Evolutionary conservation across 2,329 filamentous ascomycete species (phyloP).

Genomic region (Xylariaceae sp.): DNA sequence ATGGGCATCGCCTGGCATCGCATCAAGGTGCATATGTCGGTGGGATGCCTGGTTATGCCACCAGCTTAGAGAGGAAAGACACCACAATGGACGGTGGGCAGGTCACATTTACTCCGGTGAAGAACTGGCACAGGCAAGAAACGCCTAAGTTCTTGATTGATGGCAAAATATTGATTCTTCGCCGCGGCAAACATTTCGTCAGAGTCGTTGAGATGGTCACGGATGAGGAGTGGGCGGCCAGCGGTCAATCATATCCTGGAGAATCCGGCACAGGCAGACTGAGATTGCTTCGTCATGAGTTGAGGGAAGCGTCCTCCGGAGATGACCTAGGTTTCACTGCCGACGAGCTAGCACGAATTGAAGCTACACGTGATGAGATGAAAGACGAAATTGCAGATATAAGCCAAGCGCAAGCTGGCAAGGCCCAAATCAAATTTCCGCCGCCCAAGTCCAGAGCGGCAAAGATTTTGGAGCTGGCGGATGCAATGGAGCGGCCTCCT

Average conservation of each 20-base stretch:
- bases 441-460: constrained; percentile 10
- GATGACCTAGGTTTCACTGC: constrained; percentile 1
- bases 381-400: constrained; percentile 9
- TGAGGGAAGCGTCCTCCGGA: constrained; percentile 9
- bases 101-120: constrained; percentile 59
- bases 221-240: constrained; percentile 48
- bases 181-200: constrained; percentile 61
- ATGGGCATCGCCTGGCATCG: constrained; percentile 54
- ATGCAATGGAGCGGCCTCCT: too few species aligned
- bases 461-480: constrained; percentile 7
- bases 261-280: constrained; percentile 46
- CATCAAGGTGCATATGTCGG: constrained; percentile 58
- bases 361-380: constrained; percentile 28
- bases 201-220: constrained; percentile 56
- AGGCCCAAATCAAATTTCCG: constrained; percentile 10
- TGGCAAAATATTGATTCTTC: constrained; percentile 53
- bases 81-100: constrained; percentile 39
- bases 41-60: constrained; percentile 37
- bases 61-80: constrained; percentile 25
- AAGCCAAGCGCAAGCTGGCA: neutral
- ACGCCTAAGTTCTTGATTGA: constrained; percentile 59
- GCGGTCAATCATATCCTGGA: constrained; percentile 49
- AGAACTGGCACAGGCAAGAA: constrained; percentile 52
- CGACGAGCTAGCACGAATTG: constrained; percentile 19
- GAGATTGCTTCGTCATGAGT: constrained; percentile 35